These are phyloP conservation scores for Fraxinus ornus DNA, from an alignment of 305 asterid species.

Conservation along the genomic window DNA sequence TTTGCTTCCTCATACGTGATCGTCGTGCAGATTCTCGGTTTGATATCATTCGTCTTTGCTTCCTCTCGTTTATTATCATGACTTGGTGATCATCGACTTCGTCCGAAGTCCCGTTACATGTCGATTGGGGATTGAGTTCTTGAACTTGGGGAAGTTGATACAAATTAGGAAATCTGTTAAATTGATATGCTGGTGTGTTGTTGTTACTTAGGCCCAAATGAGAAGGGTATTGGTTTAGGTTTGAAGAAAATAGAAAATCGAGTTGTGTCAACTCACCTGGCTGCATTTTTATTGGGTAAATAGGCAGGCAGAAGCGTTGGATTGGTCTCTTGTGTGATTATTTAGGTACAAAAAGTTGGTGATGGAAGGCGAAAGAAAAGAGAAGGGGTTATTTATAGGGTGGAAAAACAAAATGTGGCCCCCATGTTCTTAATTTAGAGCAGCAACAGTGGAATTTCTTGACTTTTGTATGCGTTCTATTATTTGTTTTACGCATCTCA, in stretches of 20 bases:
- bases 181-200: slow-evolving; percentile 17
- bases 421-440: slow-evolving; percentile 30
- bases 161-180: slow-evolving; percentile 17
- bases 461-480: slow-evolving; percentile 20
- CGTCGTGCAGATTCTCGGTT: slow-evolving; percentile 48
- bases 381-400: slow-evolving; percentile 35
- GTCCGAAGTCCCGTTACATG: slow-evolving; percentile 44
- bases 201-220: slow-evolving; percentile 17
- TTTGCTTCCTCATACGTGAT: slow-evolving; percentile 46
- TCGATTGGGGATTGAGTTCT: slow-evolving; percentile 33
- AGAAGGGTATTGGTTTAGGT: slow-evolving; percentile 25
- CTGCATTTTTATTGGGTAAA: slow-evolving; percentile 37
- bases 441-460: slow-evolving; percentile 31
- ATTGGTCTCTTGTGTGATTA: background rate
- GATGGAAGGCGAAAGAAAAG: slow-evolving; percentile 35
- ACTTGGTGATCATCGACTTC: slow-evolving; percentile 43
- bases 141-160: slow-evolving; percentile 35
- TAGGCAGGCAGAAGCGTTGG: background rate
- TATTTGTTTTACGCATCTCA: background rate
- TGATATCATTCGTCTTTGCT: slow-evolving; percentile 44
- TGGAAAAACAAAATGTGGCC: slow-evolving; percentile 22
- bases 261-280: slow-evolving; percentile 31
- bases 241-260: slow-evolving; percentile 30
- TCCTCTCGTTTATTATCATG: slow-evolving; percentile 39
- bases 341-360: slow-evolving; percentile 16